These are phyloP conservation scores for Articulospora tetracladia DNA, from an alignment of 495 filamentous ascomycete genomes.

Conservation along the genomic window DNA sequence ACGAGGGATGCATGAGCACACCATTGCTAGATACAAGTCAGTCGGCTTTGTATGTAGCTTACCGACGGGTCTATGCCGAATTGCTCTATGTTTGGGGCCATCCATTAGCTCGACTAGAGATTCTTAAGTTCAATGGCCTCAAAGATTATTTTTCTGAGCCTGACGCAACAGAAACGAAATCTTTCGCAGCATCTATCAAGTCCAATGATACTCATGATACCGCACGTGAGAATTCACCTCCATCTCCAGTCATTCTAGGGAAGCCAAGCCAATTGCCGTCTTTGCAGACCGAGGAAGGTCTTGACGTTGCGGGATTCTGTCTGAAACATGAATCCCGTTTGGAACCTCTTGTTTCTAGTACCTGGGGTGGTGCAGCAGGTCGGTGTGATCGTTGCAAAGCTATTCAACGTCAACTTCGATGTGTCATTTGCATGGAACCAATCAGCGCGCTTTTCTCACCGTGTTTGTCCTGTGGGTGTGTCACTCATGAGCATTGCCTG, in stretches of 20 bases:
- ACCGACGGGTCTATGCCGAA: conserved; percentile 77
- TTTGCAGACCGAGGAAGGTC: conserved; percentile 36
- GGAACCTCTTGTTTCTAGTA: conserved; percentile 35
- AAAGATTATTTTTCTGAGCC: conserved; percentile 33
- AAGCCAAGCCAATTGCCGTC: conserved; percentile 39
- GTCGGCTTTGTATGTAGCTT: conserved; percentile 57
- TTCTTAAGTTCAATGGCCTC: conserved; percentile 76
- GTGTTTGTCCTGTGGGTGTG: conserved; percentile 60
- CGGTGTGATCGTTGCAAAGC: conserved; percentile 49
- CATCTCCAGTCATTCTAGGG: conserved; percentile 42
- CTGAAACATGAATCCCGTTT: conserved; percentile 51
- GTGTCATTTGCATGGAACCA: conserved; percentile 56
- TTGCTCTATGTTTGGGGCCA: conserved; percentile 81
- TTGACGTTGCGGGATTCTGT: conserved; percentile 58
- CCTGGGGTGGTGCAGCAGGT: conserved; percentile 44
- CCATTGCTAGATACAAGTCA: conserved; percentile 67
- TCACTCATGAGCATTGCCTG: conserved; percentile 51
- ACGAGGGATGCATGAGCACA: conserved; percentile 63
- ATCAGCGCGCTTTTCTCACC: conserved; percentile 52
- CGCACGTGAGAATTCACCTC: conserved; percentile 16
- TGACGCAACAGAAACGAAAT: conserved; percentile 17
- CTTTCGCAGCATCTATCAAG: conserved; percentile 20
- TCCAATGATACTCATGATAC: conserved; percentile 21
- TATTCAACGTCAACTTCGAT: conserved; percentile 49
- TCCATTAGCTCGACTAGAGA: conserved; percentile 68